Evolutionary conservation across 495 filamentous ascomycete genomes (phyloP).

Genomic region (Paragyromitra xinjiangensis): DNA sequence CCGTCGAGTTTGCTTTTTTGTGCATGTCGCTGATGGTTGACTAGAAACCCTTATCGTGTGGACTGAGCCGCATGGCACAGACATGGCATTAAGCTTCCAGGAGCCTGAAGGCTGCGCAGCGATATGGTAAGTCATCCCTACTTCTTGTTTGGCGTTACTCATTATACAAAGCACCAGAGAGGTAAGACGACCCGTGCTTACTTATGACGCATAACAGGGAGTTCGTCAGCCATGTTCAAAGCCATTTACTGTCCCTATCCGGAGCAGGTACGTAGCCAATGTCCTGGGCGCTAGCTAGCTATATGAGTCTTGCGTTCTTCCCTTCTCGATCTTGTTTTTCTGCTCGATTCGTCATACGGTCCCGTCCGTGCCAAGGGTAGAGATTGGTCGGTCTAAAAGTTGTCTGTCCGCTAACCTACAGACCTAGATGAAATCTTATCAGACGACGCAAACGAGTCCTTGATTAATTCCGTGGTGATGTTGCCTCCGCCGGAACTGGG

Average conservation of each 20-base stretch:
- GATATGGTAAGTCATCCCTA: slow-evolving; percentile 75
- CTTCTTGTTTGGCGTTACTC: slow-evolving; percentile 10
- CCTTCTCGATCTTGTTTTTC: not conserved
- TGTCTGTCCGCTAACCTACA: slow-evolving; percentile 16
- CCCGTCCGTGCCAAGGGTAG: not conserved
- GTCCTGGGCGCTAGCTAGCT: slow-evolving; percentile 12
- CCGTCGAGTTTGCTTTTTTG: slow-evolving; percentile 31
- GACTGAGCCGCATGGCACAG: slow-evolving; percentile 85
- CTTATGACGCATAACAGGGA: slow-evolving; percentile 68
- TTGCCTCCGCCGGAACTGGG: slow-evolving; percentile 80
- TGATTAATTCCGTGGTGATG: slow-evolving; percentile 69
- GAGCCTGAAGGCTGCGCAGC: slow-evolving; percentile 92
- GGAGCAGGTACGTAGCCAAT: slow-evolving; percentile 53
- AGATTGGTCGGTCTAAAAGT: slow-evolving; percentile 35
- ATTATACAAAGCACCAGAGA: not conserved
- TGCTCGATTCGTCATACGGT: slow-evolving; percentile 10
- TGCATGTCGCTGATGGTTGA: slow-evolving; percentile 54
- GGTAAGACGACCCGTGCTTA: slow-evolving; percentile 30
- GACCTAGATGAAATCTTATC: slow-evolving; percentile 83
- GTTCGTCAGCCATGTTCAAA: slow-evolving; percentile 86
- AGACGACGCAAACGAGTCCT: slow-evolving; percentile 69
- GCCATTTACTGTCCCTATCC: slow-evolving; percentile 63
- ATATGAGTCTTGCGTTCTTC: slow-evolving; percentile 32
- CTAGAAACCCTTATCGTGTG: slow-evolving; percentile 94
- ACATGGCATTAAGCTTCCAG: slow-evolving; percentile 99